A percentile compares a stretch with the other conserved stretches of the same genome.
Conservation (phyloP, 1,284 basidiomycete species). For the Microbotryum scabiosae region DNA sequence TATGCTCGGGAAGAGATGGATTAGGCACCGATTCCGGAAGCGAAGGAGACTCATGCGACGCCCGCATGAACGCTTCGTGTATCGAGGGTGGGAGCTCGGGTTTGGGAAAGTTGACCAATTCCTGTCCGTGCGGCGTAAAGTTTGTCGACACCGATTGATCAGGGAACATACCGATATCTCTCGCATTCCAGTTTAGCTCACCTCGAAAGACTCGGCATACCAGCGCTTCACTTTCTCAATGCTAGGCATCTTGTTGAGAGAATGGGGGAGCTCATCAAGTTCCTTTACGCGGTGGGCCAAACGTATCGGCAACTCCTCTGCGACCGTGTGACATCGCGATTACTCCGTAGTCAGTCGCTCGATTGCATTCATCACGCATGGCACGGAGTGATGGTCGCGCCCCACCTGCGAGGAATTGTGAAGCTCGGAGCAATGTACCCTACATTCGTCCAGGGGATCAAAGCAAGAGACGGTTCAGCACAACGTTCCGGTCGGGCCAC, state of each 20-base stretch:
- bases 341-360: too few species aligned
- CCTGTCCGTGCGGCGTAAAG: slow-evolving; percentile 47
- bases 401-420: slow-evolving; percentile 68
- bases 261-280: slow-evolving; percentile 87
- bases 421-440: slow-evolving; percentile 75
- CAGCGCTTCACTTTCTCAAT: slow-evolving; percentile 95
- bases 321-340: too few species aligned
- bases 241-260: slow-evolving; percentile 81
- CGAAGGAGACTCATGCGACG: slow-evolving; percentile 22
- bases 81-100: slow-evolving; percentile 61
- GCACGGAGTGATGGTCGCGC: slow-evolving; percentile 8
- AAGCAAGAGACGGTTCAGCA: too few species aligned
- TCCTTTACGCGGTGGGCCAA: slow-evolving; percentile 95
- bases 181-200: slow-evolving; percentile 41
- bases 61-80: slow-evolving; percentile 52
- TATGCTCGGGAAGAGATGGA: slow-evolving; percentile 50
- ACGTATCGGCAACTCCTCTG: slow-evolving; percentile 86
- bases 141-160: too few species aligned
- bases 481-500: too few species aligned
- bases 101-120: slow-evolving; percentile 73
- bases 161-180: background rate
- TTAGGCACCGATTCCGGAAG: slow-evolving; percentile 55
- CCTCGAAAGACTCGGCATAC: slow-evolving; percentile 98
- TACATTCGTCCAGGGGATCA: slow-evolving; percentile 40
- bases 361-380: too few species aligned